Base-by-base conservation (phyloP, 2,329 filamentous ascomycete genomes). In the Zymoseptoria pseudotritici region DNA sequence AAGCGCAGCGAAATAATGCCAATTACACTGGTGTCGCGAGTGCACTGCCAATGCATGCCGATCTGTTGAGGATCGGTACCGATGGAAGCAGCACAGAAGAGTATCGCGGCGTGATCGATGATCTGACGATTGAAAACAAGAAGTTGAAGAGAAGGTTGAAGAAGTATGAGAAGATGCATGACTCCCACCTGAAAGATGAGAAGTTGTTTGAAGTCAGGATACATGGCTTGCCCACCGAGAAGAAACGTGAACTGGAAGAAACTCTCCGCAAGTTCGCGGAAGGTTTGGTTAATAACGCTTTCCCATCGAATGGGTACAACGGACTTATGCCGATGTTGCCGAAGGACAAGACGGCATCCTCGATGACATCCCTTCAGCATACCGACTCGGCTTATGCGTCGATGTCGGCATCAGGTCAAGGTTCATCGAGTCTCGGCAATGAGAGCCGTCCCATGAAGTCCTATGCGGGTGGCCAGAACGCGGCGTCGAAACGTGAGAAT, bases 141-240 rank as follows among this genome's bases (percentile, higher is more conserved):
- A 86, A 85, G 56, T 73, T 95, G 62, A 91, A 87, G 75, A 85
- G 87, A 65, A 85, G 86, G 67, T 69, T 95, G 57, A 87, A 83
- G 67, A 86, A 83, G 57, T 89, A 89, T 63, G 87, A 89, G 71
- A 85, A 84, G 63, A 76, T 83, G 24, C 84, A 87, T 1, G 84
- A 85, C 19, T 81, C 86, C 50, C 83, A 87, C 63, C 75, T 92
- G 55, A 82, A 86, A 36, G 84, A 86, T 53, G 89, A 95, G 29
- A 91, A 89, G 70, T 74, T 95, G 0, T 93, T 96, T 66, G 91
- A 95, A 71, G 85, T 96, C 62, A 87, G 89, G 66, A 82, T 92
- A 29, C 89, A 94, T 66, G 85, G 87, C 0, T 74, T 95, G 50
- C 83, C 88, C 0, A 80, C 84, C 53, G 80, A 83, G 55, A 92